Percentiles rank a stretch among this genome's conserved stretches.
Conservation (phyloP, 129 eudicot species). For the Logfia minima region DNA sequence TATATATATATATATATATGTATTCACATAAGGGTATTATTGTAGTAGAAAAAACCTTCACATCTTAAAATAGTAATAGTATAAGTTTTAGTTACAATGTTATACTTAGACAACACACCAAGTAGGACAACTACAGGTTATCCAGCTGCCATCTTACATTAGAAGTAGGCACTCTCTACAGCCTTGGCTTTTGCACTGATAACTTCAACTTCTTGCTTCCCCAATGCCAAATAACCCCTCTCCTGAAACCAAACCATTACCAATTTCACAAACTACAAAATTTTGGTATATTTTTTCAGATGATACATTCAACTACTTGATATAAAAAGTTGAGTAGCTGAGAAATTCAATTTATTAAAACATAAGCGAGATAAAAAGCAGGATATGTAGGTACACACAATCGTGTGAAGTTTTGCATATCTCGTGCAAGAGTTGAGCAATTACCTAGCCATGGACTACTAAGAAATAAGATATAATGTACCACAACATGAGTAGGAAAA, state of each 20-base stretch:
- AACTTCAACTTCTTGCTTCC: constrained; percentile 55
- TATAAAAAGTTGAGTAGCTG: neutral
- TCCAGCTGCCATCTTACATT: neutral
- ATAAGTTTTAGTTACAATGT: neutral
- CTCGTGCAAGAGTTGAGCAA: constrained; percentile 1
- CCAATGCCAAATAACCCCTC: constrained; percentile 52
- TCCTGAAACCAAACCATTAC: constrained; percentile 44
- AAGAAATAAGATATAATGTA: neutral
- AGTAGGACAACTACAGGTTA: neutral
- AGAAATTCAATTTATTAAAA: neutral
- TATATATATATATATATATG: no score
- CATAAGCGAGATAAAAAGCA: neutral
- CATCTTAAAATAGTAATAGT: neutral
- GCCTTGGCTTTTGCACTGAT: constrained; percentile 57
- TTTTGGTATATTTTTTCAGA: neutral
- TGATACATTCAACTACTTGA: neutral
- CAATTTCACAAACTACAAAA: neutral
- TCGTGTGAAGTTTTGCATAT: neutral
- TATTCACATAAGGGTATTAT: neutral
- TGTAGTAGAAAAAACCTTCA: neutral
- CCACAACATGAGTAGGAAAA: neutral
- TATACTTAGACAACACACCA: neutral
- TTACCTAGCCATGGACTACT: neutral
- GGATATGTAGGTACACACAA: neutral
- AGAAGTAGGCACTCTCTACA: constrained; percentile 58